Evolutionary conservation across 179 eudicot genomes (phyloP), one percentile per base, ranked within the genome.

Genomic region (Beta lomatogona): DNA sequence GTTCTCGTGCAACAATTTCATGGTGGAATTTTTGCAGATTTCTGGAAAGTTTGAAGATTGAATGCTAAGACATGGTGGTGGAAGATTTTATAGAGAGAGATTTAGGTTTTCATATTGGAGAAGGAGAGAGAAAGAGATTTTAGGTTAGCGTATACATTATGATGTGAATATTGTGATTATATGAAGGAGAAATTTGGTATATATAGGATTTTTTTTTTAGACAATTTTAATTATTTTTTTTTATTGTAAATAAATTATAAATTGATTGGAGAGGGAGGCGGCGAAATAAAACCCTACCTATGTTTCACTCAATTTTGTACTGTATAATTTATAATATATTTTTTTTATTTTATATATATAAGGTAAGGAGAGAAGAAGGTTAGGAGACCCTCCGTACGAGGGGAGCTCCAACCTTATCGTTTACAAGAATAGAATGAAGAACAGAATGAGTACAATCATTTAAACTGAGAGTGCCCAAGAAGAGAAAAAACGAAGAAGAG

Each of bases 1-100:
- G 61, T 84, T 57, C 3, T 76, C 86, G 76, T 66, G 22, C 1
- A 82, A 21, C 45, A 85, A 12, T 63, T 77, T 85, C 89, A 87
- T 87, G n/a, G 45, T 15, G 9, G n/a, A 9, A 4, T 3, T 2
- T n/a, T 28, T 75, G 41, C 28, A 9, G 9, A 55, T 50, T 1
- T 12, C 9, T 14, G 60, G 15, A 50, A 5, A 22, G 16, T 13
- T 58, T 4, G 19, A 22, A 8, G 19, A 6, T 6, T 14, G 14
- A 31, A 53, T 73, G 77, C 77, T 75, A 75, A 9, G 36, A 4
- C 77, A 75, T 75, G 55, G 18, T 53, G 41, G 11, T 44, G 9
- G 14, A 19, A 6, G 16, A 36, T 44, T 44, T 8, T n/a, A 68
- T 19, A 19, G 14, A 58, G 71, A 44, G 52, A 68, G 52, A 68